Evolutionary conservation across 805 yeast species (phyloP).

Genomic region (Isabelozyma heimii): DNA sequence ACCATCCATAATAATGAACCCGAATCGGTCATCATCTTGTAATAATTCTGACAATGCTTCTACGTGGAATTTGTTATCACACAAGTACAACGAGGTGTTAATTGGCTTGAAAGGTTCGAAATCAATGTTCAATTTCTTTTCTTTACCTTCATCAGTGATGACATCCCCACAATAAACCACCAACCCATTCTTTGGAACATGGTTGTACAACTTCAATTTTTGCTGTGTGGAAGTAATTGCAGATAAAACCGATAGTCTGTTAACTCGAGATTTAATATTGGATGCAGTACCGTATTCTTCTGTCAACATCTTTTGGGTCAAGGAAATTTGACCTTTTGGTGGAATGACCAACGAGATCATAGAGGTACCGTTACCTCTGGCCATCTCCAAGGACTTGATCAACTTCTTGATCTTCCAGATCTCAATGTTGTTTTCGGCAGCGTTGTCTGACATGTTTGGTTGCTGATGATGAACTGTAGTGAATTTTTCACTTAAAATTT

Average conservation of each 20-base stretch:
- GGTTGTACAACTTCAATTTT: constrained; percentile 83
- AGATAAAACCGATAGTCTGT: constrained; percentile 88
- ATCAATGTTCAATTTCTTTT: constrained; percentile 93
- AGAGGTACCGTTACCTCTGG: constrained; percentile 98
- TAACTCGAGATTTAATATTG: constrained; percentile 95
- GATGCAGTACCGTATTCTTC: constrained; percentile 99
- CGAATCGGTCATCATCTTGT: constrained; percentile 94
- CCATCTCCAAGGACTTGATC: constrained; percentile 80
- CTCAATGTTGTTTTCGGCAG: constrained; percentile 94
- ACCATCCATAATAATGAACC: constrained; percentile 99
- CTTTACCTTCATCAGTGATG: constrained; percentile 94
- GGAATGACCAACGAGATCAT: constrained; percentile 97
- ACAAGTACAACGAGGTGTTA: constrained; percentile 88
- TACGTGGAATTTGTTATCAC: constrained; percentile 98
- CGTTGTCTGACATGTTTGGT: constrained; percentile 18
- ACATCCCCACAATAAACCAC: constrained; percentile 99
- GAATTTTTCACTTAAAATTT: not conserved
- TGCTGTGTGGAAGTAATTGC: constrained; percentile 99
- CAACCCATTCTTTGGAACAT: constrained; percentile 91
- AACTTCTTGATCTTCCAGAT: constrained; percentile 98
- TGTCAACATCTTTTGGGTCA: constrained; percentile 85
- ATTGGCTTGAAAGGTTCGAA: constrained; percentile 99
- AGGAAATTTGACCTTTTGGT: constrained; percentile 90
- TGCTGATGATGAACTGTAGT: not conserved
- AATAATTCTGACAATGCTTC: constrained; percentile 93